phyloP scores from a whole-genome alignment of 768 basidiomycete genomes.

The Leccinum longicurvipes region DNA sequence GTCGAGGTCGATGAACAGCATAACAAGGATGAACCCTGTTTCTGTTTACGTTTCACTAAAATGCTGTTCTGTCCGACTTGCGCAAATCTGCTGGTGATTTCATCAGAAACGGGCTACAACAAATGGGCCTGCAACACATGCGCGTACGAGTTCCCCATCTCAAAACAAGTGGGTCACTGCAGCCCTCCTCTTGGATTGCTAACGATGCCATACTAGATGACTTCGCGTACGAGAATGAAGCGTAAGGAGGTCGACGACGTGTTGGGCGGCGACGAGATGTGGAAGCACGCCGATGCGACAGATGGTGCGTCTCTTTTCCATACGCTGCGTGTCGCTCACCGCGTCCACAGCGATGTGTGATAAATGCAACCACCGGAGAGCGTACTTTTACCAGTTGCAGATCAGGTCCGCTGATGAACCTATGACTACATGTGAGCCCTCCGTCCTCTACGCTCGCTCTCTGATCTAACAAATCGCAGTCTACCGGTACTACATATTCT shows the following conservation, averaged over 20 bases:
- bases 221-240: constrained; percentile 78
- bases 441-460: not conserved
- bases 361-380: constrained; percentile 82
- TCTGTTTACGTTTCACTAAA: not conserved
- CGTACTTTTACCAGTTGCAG: constrained; percentile 95
- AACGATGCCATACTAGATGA: constrained; percentile 65
- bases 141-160: constrained; percentile 76
- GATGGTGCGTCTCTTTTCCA: constrained; percentile 46
- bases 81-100: constrained; percentile 80
- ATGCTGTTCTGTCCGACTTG: constrained; percentile 98
- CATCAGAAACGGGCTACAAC: constrained; percentile 74
- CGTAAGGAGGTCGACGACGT: constrained; percentile 96
- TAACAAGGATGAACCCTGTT: too few species aligned
- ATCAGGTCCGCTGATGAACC: constrained; percentile 92
- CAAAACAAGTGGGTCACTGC: constrained; percentile 20
- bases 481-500: constrained; percentile 47
- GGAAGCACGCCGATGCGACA: constrained; percentile 91
- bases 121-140: constrained; percentile 95
- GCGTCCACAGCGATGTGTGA: constrained; percentile 46
- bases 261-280: constrained; percentile 88
- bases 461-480: constrained; percentile 37
- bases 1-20: too few species aligned
- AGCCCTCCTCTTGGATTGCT: not conserved
- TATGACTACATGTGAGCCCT: constrained; percentile 54
- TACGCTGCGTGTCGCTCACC: not conserved